Conservation (phyloP, 192 early-diverging fungal species). For the Mortierella hygrophila region DNA sequence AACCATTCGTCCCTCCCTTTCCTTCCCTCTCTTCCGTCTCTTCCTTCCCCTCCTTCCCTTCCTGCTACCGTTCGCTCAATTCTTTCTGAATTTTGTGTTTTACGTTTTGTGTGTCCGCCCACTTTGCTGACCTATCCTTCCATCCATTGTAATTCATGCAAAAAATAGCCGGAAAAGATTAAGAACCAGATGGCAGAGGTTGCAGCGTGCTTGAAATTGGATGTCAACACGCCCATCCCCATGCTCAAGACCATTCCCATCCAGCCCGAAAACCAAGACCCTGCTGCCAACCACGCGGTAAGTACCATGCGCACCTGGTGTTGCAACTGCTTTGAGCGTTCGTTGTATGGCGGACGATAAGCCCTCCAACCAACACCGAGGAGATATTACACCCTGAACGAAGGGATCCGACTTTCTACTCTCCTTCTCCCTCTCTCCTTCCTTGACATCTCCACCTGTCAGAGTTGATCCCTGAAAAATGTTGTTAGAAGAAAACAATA, state of each 20-base stretch:
- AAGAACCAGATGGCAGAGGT: constrained; percentile 56
- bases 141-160: neutral
- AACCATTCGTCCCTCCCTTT: neutral
- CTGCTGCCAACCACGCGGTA: constrained; percentile 16
- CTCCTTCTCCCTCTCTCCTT: neutral
- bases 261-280: constrained; percentile 37
- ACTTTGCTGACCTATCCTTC: neutral
- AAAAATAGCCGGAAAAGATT: constrained; percentile 44
- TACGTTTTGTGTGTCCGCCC: neutral
- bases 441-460: neutral
- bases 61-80: neutral
- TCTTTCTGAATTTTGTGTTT: neutral
- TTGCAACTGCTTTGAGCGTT: no score
- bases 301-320: neutral
- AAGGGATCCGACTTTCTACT: neutral
- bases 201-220: constrained; percentile 45
- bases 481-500: neutral
- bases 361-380: neutral
- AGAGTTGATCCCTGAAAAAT: neutral
- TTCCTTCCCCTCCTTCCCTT: neutral
- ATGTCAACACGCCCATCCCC: constrained; percentile 49
- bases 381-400: neutral
- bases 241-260: constrained; percentile 47
- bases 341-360: no score
- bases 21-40: neutral